A percentile compares a stretch with the other conserved stretches of the same genome.
Conservation (phyloP, 2,329 filamentous ascomycete species). For the Arthrinium puccinioides region DNA sequence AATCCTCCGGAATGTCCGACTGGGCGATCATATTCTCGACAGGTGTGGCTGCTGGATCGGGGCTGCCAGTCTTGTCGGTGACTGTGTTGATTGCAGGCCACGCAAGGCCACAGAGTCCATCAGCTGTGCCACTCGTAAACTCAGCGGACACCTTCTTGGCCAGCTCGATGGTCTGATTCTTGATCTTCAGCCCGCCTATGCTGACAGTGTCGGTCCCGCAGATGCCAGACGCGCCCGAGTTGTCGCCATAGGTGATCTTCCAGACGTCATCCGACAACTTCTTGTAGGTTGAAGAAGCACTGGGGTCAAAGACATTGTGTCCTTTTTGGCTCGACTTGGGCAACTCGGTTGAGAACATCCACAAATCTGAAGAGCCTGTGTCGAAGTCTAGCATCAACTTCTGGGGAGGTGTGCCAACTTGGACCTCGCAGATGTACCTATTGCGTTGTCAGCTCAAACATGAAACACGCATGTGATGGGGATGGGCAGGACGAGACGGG, state of each 20-base stretch:
- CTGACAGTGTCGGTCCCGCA: slow-evolving; percentile 57
- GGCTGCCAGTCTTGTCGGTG: slow-evolving; percentile 21
- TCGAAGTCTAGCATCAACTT: slow-evolving; percentile 59
- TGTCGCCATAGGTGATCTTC: slow-evolving; percentile 63
- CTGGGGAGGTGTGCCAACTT: slow-evolving; percentile 59
- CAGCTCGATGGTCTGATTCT: slow-evolving; percentile 58
- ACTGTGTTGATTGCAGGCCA: slow-evolving; percentile 60
- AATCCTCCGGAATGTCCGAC: slow-evolving; percentile 34
- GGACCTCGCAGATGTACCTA: slow-evolving; percentile 53
- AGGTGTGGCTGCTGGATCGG: slow-evolving; percentile 49
- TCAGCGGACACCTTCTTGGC: slow-evolving; percentile 50
- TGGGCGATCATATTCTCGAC: slow-evolving; percentile 62
- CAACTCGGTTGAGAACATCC: slow-evolving; percentile 54
- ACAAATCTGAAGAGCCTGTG: slow-evolving; percentile 63
- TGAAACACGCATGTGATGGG: neutral
- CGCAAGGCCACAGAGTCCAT: slow-evolving; percentile 62
- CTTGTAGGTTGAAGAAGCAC: slow-evolving; percentile 55
- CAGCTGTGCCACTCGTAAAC: slow-evolving; percentile 48
- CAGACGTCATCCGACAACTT: slow-evolving; percentile 41
- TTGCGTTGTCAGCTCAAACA: neutral
- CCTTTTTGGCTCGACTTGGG: slow-evolving; percentile 26
- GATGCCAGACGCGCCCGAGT: slow-evolving; percentile 56
- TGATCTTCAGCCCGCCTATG: slow-evolving; percentile 53
- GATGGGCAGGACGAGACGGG: neutral
- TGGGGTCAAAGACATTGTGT: slow-evolving; percentile 52